Percentiles rank a stretch among this genome's conserved stretches.
Conservation (phyloP, 176 grass and related monocot species). For the Carex scoparia region DNA sequence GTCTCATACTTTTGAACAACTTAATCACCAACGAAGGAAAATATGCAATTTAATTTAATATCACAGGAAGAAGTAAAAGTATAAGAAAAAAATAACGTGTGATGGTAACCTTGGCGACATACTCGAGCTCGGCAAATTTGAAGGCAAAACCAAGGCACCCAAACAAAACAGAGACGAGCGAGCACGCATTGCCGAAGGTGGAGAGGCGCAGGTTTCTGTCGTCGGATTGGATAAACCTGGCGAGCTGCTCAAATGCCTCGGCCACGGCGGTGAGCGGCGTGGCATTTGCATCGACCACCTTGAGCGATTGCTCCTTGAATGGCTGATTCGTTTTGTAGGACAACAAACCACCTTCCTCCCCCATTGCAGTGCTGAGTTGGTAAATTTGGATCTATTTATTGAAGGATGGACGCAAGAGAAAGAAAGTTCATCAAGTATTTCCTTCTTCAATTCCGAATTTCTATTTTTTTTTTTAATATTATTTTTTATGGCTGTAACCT, state of each 20-base stretch:
- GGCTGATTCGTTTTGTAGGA: neutral
- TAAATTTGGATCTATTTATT: too few species aligned
- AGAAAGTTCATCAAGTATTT: neutral
- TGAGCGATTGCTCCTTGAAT: constrained; percentile 4
- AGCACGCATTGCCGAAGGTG: constrained; percentile 70
- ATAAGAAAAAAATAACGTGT: neutral
- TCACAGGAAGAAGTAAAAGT: neutral
- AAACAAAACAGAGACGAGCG: constrained; percentile 84
- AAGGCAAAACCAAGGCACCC: constrained; percentile 86
- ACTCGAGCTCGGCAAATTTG: constrained; percentile 95
- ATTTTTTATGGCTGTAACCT: neutral
- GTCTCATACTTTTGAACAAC: too few species aligned
- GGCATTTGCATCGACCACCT: constrained; percentile 30
- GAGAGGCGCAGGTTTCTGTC: constrained; percentile 50
- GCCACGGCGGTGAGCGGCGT: constrained; percentile 60
- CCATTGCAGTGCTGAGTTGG: neutral
- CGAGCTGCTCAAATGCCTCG: constrained; percentile 79
- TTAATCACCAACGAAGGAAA: too few species aligned
- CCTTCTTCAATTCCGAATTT: neutral
- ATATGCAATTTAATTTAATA: too few species aligned
- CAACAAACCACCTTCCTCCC: neutral
- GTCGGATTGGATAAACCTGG: constrained; percentile 38
- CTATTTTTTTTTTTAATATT: neutral
- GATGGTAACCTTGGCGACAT: constrained; percentile 65
- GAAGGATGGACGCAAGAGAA: neutral